Evolutionary conservation across 176 grass and related monocot genomes (phyloP), one percentile per base, ranked within the genome.

Genomic region (Microstegium vimineum): DNA sequence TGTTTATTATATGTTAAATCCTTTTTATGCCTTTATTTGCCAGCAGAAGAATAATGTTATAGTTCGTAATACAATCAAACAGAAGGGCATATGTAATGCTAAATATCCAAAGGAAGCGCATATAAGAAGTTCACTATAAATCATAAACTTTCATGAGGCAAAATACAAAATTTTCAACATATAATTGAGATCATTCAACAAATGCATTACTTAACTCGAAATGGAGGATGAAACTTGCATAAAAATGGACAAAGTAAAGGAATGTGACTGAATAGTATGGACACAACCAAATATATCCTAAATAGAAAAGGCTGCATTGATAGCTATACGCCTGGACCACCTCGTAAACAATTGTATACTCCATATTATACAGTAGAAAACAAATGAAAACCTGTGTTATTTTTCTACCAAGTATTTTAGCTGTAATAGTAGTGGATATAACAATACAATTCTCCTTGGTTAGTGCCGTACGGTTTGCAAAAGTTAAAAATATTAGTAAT

Each of bases 1-100:
- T 78, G 72, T 16, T 72, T n/a, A 84, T 54, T 35, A 16, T 26
- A 16, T 30, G 45, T 67, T 27, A 56, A 84, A 84, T 65, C 9
- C 0, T 26, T 12, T n/a, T 66, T 7, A 42, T 6, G 22, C 4
- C n/a, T 60, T 25, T 59, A 25, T 59, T 25, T 26, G 17, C 47
- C 56, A 62, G 14, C 25, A 77, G 22, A 16, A 46, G 1, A 33
- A 47, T 0, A 57, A 49, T 5, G 0, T 28, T 36, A 57, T 35
- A 20, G 17, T 47, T 64, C 22, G 10, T 64, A 81, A 57, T 62
- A 70, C 20, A 56, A 81, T 46, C 10, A 59, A 81, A 73, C 9
- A 18, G 3, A 62, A 10, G 20, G 30, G 46, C 30, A 17, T 37
- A 16, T 36, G 47, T 3, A 49, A 25, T 22, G 11, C 51, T 42